Conservation (phyloP, 2,329 filamentous ascomycete species). For the Neurospora sp. region DNA sequence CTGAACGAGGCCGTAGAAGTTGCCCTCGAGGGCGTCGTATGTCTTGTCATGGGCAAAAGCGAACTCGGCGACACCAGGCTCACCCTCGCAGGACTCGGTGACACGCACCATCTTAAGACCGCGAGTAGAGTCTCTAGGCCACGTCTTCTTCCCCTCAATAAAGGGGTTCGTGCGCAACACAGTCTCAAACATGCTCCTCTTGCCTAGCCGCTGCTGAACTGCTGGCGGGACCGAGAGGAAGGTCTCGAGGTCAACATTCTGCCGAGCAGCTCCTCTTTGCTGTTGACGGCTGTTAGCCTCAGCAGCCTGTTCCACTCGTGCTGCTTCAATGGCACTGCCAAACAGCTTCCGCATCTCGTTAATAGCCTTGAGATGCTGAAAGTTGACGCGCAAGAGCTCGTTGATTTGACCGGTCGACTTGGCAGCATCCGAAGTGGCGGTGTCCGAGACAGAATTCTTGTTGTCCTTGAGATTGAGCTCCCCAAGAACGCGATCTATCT, state of each 20-base stretch:
- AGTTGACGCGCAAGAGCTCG: slow-evolving; percentile 40
- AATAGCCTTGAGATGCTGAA: slow-evolving; percentile 68
- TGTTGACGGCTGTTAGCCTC: slow-evolving; percentile 29
- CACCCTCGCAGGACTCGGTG: slow-evolving; percentile 25
- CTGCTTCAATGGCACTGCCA: slow-evolving; percentile 47
- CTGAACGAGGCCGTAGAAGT: slow-evolving; percentile 74
- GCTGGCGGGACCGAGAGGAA: slow-evolving; percentile 29
- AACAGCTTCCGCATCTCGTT: slow-evolving; percentile 77
- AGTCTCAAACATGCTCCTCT: slow-evolving; percentile 60
- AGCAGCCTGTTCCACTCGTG: slow-evolving; percentile 39
- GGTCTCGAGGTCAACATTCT: slow-evolving; percentile 48
- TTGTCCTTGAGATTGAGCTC: slow-evolving; percentile 33
- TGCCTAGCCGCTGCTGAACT: slow-evolving; percentile 40
- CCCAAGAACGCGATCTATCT: slow-evolving; percentile 46
- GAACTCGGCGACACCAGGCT: slow-evolving; percentile 56
- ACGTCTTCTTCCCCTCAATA: slow-evolving; percentile 77
- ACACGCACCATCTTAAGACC: slow-evolving; percentile 71
- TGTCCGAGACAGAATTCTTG: slow-evolving; percentile 4
- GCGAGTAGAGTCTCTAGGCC: slow-evolving; percentile 69
- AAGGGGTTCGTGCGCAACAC: slow-evolving; percentile 72
- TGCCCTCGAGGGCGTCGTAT: slow-evolving; percentile 65
- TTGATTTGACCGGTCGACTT: slow-evolving; percentile 5
- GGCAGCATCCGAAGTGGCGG: not conserved
- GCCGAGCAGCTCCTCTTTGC: slow-evolving; percentile 27
- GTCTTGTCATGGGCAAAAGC: slow-evolving; percentile 62